Evolutionary conservation across 257 asterid genomes (phyloP).

Genomic region (Solanum paucissectum): DNA sequence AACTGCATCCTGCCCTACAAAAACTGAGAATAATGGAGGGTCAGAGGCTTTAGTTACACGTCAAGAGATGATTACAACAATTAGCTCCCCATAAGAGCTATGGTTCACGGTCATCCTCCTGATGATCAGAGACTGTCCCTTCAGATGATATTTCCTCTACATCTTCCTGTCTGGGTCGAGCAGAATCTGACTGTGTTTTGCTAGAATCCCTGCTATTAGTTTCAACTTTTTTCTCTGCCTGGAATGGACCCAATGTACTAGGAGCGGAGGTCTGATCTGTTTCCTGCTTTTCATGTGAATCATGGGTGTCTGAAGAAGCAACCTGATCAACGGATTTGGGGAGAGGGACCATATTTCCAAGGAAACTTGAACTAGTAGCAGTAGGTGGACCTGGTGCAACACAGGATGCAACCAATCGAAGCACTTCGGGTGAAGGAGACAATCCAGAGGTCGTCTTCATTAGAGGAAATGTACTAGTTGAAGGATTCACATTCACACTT

Average conservation of each 20-base stretch:
- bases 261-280: constrained; percentile 15
- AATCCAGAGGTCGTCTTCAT: constrained; percentile 6
- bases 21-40: constrained; percentile 12
- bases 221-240: constrained; percentile 10
- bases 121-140: constrained; percentile 52
- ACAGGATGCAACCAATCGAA: constrained; percentile 25
- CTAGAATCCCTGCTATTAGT: constrained; percentile 37
- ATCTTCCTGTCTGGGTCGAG: constrained; percentile 8
- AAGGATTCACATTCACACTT: constrained; percentile 8
- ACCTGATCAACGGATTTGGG: constrained; percentile 16
- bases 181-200: constrained; percentile 32
- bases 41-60: not conserved
- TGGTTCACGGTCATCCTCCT: constrained; percentile 20
- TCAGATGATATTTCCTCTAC: constrained; percentile 49
- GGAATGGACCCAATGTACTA: constrained; percentile 1
- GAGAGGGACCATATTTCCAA: constrained; percentile 3
- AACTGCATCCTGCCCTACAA: constrained; percentile 26
- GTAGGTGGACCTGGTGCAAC: constrained; percentile 23
- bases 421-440: constrained; percentile 37
- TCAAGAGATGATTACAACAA: not conserved
- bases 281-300: constrained; percentile 4
- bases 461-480: constrained; percentile 19
- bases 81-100: constrained; percentile 8
- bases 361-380: not conserved
- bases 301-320: constrained; percentile 13